These are phyloP conservation scores for Phytophthora ohioensis DNA, from an alignment of 352 stramenopile species.

Conservation along the genomic window DNA sequence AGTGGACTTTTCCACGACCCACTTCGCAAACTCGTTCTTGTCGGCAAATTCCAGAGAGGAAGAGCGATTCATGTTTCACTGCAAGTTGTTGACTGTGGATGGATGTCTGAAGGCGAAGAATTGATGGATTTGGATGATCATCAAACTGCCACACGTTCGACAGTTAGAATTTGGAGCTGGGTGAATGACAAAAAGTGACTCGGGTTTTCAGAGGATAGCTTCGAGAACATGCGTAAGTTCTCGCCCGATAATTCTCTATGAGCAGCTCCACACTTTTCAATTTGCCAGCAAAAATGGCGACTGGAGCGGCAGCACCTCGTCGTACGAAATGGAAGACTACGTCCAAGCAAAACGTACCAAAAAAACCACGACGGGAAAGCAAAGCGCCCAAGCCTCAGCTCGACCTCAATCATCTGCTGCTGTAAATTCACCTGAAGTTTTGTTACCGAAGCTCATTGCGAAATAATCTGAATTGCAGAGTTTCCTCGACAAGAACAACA, in stretches of 20 bases:
- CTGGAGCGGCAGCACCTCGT: background rate
- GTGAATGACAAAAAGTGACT: conserved; percentile 15
- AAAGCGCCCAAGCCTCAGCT: background rate
- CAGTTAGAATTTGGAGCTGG: conserved; percentile 7
- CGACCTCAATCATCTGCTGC: background rate
- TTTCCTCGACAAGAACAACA: conserved; percentile 26
- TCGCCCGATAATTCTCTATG: background rate
- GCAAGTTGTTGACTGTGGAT: conserved; percentile 5
- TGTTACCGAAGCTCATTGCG: conserved; percentile 8
- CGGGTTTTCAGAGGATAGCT: background rate
- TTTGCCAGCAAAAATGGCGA: conserved; percentile 8
- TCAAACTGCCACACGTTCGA: conserved; percentile 13
- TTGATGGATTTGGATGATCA: conserved; percentile 11
- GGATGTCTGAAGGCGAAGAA: conserved; percentile 3
- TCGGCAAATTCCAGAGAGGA: conserved; percentile 33
- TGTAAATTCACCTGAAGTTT: conserved; percentile 4
- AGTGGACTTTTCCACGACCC: conserved; percentile 35
- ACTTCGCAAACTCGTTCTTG: conserved; percentile 48
- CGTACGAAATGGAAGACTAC: conserved; percentile 1
- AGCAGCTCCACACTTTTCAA: conserved; percentile 6
- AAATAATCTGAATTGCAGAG: conserved; percentile 22
- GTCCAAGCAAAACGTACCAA: conserved; percentile 1
- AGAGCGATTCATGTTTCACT: conserved; percentile 31
- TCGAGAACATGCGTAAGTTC: background rate
- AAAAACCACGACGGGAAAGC: background rate